A percentile compares a stretch with the other conserved stretches of the same genome.
phyloP scores from a whole-genome alignment of 2,329 filamentous ascomycete species.

The Aspergillus pseudonomiae region DNA sequence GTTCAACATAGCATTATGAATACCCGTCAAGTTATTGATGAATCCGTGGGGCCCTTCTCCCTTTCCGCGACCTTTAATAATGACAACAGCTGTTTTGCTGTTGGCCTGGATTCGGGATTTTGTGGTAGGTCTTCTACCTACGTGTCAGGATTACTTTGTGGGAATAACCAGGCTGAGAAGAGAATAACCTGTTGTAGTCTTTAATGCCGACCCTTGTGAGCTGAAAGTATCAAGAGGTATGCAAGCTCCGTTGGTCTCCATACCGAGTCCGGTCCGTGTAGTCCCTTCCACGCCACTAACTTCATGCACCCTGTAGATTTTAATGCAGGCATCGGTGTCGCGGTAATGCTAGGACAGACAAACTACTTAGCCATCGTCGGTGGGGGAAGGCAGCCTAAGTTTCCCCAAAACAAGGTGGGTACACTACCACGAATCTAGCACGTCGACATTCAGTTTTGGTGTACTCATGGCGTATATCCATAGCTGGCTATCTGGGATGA shows the following conservation, averaged over 20 bases:
- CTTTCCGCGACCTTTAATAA: slow-evolving; percentile 85
- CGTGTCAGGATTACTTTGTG: slow-evolving; percentile 1
- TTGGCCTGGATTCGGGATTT: slow-evolving; percentile 84
- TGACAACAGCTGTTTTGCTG: slow-evolving; percentile 81
- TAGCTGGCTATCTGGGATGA: slow-evolving; percentile 89
- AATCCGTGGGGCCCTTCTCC: slow-evolving; percentile 71
- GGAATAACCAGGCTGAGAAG: slow-evolving; percentile 21
- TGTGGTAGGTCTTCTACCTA: slow-evolving; percentile 62
- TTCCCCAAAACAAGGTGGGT: slow-evolving; percentile 78
- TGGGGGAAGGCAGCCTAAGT: slow-evolving; percentile 82
- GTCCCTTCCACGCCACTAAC: background rate
- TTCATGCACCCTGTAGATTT: slow-evolving; percentile 57
- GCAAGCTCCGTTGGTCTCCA: slow-evolving; percentile 10
- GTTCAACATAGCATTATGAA: slow-evolving; percentile 66
- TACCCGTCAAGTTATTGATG: slow-evolving; percentile 82
- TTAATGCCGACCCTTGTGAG: slow-evolving; percentile 71
- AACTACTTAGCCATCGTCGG: slow-evolving; percentile 90
- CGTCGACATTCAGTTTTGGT: background rate
- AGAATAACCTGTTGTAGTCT: slow-evolving; percentile 56
- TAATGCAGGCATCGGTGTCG: slow-evolving; percentile 78
- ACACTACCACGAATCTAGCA: background rate
- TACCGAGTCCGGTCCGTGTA: background rate
- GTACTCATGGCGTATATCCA: background rate
- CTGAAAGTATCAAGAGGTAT: slow-evolving; percentile 65
- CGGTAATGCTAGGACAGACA: slow-evolving; percentile 82